Percentiles rank a stretch among this genome's conserved stretches.
Conservation (phyloP, 495 filamentous ascomycete species). For the Geoglossum glabrum region DNA sequence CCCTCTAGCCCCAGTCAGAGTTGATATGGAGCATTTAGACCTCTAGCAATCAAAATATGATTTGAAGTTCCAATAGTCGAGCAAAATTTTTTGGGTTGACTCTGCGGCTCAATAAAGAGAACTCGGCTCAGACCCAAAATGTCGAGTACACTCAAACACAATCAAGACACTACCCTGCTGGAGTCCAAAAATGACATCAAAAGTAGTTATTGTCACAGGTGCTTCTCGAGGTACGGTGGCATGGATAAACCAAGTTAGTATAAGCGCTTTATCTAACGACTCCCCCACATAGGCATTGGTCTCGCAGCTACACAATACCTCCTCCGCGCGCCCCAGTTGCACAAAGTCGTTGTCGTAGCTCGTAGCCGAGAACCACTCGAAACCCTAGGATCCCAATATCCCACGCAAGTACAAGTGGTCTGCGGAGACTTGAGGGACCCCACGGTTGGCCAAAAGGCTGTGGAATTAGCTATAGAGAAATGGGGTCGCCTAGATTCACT, state of each 20-base stretch:
- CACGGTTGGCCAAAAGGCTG: conserved; percentile 34
- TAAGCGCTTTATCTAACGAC: neutral
- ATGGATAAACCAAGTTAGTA: neutral
- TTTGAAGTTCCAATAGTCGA: no score
- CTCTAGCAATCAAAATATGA: no score
- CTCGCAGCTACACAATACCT: conserved; percentile 56
- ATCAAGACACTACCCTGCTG: no score
- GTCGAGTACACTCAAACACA: no score
- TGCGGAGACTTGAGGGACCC: conserved; percentile 55
- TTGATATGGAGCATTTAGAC: no score
- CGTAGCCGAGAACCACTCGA: conserved; percentile 47
- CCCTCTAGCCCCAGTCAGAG: neutral
- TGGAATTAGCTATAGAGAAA: conserved; percentile 36
- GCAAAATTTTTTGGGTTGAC: no score
- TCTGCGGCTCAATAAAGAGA: no score
- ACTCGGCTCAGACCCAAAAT: no score
- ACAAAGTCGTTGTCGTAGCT: conserved; percentile 60
- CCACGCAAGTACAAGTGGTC: conserved; percentile 47
- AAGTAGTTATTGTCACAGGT: conserved; percentile 43
- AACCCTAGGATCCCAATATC: conserved; percentile 41
- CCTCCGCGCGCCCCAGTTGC: conserved; percentile 31
- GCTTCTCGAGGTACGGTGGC: conserved; percentile 34
- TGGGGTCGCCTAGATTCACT: conserved; percentile 66
- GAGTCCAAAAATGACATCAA: conserved; percentile 19
- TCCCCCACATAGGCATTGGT: conserved; percentile 42